Evolutionary conservation across 2,329 filamentous ascomycete genomes (phyloP), one percentile per base, ranked within the genome.

Genomic region (Fusarium decemcellulare): DNA sequence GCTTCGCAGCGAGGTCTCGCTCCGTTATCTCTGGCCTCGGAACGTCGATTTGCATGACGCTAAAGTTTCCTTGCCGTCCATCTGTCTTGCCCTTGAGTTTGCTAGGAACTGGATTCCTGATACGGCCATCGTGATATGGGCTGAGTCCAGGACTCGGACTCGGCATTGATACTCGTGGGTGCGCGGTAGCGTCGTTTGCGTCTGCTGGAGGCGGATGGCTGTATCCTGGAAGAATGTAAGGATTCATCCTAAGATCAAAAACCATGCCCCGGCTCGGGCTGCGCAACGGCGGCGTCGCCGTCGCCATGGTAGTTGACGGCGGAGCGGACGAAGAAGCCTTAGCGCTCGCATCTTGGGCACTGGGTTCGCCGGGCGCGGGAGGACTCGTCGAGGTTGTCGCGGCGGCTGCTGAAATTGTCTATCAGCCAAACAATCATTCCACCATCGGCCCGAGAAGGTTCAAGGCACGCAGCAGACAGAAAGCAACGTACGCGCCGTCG

Each of bases 31-130:
- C 82, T 65, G 81, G 78, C 74, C 79, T 82, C 59, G 80, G 73
- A 29, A 87, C 80, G 36, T 86, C 84, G 81, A 91, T 89, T 60
- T 90, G 87, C 84, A 91, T 89, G 42, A 91, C 87, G 47, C 84
- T 82, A 75, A 91, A 91, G 69, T 89, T 90, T 30, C 88, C 88
- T 63, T 86, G 87, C 71, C 84, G 85, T 29, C 82, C 81, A 67
- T 86, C 84, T 18, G 86, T 85, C 68, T 86, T 87, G 63, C 87
- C 87, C 74, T 90, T 88, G 57, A 91, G 80, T 75, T 90, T 90
- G 76, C 85, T 88, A 6, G 89, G 88, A 3, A 91, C 84, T 2
- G 88, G 86, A 65, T 90, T 89, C 60, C 86, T 77, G 51, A 79
- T 74, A 34, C 78, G 77, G 36, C 77, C 78, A 65, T 81, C 78